phyloP scores from a whole-genome alignment of 768 basidiomycete species.

The Suillus brevipes region DNA sequence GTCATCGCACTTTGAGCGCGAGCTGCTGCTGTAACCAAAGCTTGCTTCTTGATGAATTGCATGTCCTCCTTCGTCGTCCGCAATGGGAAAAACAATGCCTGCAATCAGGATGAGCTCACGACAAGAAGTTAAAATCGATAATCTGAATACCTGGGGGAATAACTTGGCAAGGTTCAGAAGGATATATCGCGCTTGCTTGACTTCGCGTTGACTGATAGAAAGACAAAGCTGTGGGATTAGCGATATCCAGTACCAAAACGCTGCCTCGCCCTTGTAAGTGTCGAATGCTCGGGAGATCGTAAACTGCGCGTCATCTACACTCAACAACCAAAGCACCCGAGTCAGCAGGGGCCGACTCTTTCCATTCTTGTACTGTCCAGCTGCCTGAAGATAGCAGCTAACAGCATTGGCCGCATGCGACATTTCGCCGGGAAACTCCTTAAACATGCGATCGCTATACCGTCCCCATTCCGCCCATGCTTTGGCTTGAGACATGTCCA shows the following conservation, averaged over 20 bases:
- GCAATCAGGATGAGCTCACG: constrained; percentile 12
- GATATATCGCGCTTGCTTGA: constrained; percentile 88
- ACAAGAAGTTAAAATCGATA: neutral
- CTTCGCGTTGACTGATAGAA: constrained; percentile 88
- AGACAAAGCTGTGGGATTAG: constrained; percentile 91
- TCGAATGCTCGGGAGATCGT: constrained; percentile 84
- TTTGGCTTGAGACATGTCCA: constrained; percentile 93
- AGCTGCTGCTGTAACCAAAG: constrained; percentile 34
- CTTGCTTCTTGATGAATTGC: constrained; percentile 44
- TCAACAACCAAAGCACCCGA: constrained; percentile 94
- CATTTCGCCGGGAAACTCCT: constrained; percentile 75
- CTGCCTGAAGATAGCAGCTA: constrained; percentile 96
- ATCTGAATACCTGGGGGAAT: constrained; percentile 79
- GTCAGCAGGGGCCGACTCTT: constrained; percentile 91
- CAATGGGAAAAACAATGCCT: constrained; percentile 95
- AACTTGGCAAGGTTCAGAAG: constrained; percentile 86
- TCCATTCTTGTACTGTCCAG: constrained; percentile 89
- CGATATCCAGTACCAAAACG: constrained; percentile 99
- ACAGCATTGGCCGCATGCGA: constrained; percentile 86
- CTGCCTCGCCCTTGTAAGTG: constrained; percentile 93
- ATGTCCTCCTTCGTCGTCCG: constrained; percentile 83
- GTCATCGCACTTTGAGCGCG: constrained; percentile 32
- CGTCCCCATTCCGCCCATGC: constrained; percentile 99
- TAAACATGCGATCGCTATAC: constrained; percentile 91
- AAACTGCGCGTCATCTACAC: constrained; percentile 77